A percentile compares a stretch with the other conserved stretches of the same genome.
Conservation (phyloP, 2,329 filamentous ascomycete genomes). For the Westerdykella sp. region DNA sequence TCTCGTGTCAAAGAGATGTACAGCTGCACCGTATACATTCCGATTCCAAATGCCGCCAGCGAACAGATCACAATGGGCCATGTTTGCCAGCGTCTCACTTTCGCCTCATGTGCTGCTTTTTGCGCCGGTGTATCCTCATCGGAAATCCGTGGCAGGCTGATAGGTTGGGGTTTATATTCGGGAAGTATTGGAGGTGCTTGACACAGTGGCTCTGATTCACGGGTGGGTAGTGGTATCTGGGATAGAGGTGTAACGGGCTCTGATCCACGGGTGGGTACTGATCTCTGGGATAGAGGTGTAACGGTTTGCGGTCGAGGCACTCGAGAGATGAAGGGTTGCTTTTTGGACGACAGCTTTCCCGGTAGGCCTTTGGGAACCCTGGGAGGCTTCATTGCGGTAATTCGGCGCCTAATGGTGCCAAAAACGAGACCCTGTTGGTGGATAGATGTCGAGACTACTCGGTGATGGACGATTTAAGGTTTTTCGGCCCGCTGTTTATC, state of each 20-base stretch:
- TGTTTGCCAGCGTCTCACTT: slow-evolving; percentile 25
- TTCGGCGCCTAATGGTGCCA: neutral
- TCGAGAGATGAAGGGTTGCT: slow-evolving; percentile 1
- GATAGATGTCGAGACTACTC: neutral
- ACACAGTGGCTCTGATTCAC: no score
- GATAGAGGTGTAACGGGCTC: no score
- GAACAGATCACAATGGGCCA: slow-evolving; percentile 28
- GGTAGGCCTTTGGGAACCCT: slow-evolving; percentile 21
- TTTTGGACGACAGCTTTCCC: slow-evolving; percentile 1
- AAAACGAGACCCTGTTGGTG: slow-evolving; percentile 3
- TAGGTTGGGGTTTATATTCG: slow-evolving; percentile 10
- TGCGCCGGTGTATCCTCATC: no score
- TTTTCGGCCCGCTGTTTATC: neutral
- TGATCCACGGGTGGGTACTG: slow-evolving; percentile 1
- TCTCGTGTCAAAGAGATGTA: slow-evolving; percentile 26
- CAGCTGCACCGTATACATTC: slow-evolving; percentile 37
- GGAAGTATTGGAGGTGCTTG: slow-evolving; percentile 1
- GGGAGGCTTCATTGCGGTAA: slow-evolving; percentile 28
- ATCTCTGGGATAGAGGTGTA: slow-evolving; percentile 6
- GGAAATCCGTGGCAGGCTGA: no score
- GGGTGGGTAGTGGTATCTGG: slow-evolving; percentile 9
- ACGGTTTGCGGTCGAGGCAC: neutral
- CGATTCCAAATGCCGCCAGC: slow-evolving; percentile 35
- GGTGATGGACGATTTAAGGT: neutral
- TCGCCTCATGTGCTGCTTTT: slow-evolving; percentile 17